Evolutionary conservation across 2,329 filamentous ascomycete genomes (phyloP).

Genomic region (Fusarium buxicola): DNA sequence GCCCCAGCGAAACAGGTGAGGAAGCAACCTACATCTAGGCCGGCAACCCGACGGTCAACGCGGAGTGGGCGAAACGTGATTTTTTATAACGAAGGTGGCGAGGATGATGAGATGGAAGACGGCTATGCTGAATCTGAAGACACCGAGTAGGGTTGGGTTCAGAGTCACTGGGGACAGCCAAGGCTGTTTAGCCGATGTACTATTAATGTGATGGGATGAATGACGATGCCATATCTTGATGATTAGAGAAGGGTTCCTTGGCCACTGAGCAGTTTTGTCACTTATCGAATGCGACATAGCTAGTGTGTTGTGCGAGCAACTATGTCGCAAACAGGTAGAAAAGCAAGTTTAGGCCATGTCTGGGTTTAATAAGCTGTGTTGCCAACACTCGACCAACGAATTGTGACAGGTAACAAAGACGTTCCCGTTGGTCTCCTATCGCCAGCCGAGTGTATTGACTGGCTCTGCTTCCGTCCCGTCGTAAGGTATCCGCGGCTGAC

Average conservation of each 20-base stretch:
- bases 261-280: background rate
- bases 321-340: background rate
- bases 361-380: too few species aligned
- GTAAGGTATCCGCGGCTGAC: slow-evolving; percentile 6
- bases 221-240: slow-evolving; percentile 10
- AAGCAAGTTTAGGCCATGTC: background rate
- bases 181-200: background rate
- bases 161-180: background rate
- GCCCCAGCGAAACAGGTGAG: slow-evolving; percentile 8
- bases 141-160: slow-evolving; percentile 2
- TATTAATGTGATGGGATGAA: slow-evolving; percentile 8
- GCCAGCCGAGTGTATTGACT: background rate
- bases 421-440: background rate
- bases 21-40: slow-evolving; percentile 1
- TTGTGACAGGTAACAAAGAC: background rate
- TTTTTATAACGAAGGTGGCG: slow-evolving; percentile 27
- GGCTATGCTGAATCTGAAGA: slow-evolving; percentile 20
- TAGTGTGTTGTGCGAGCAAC: background rate
- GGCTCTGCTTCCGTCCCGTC: too few species aligned
- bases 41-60: slow-evolving; percentile 34
- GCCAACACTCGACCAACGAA: background rate
- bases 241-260: background rate
- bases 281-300: background rate
- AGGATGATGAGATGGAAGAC: slow-evolving; percentile 26
- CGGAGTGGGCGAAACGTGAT: slow-evolving; percentile 27